Evolutionary conservation across 495 filamentous ascomycete species (phyloP).

Genomic region (Sporormia fimetaria): DNA sequence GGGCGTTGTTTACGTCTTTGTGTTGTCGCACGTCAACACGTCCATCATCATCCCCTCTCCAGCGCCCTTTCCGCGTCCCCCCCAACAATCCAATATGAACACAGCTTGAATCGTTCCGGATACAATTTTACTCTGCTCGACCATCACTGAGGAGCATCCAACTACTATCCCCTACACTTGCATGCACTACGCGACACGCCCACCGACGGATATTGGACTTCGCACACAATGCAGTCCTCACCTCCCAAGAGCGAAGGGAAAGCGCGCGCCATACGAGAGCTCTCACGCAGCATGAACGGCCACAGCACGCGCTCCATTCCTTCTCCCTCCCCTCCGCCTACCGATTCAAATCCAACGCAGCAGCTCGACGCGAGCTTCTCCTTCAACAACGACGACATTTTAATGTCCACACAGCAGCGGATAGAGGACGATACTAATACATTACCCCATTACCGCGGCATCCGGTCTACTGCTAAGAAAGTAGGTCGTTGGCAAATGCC

Average conservation of each 20-base stretch:
- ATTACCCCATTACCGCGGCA: slow-evolving; percentile 9
- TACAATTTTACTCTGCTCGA: slow-evolving; percentile 7
- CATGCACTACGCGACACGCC: slow-evolving; percentile 13
- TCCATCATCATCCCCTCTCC: slow-evolving; percentile 15
- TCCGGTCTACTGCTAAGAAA: slow-evolving; percentile 27
- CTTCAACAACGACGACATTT: slow-evolving; percentile 17
- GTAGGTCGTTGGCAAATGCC: slow-evolving; percentile 17
- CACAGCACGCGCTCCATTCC: slow-evolving; percentile 18
- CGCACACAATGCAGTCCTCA: slow-evolving; percentile 17
- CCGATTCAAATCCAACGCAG: slow-evolving; percentile 23
- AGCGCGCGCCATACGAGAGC: slow-evolving; percentile 20
- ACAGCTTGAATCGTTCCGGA: slow-evolving; percentile 8
- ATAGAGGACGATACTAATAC: slow-evolving; percentile 20
- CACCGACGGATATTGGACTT: too few species aligned
- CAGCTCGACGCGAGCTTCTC: slow-evolving; percentile 2
- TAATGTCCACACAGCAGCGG: slow-evolving; percentile 23
- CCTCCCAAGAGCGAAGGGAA: slow-evolving; percentile 22
- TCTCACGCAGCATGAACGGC: slow-evolving; percentile 18
- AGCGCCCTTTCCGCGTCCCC: slow-evolving; percentile 16
- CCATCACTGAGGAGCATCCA: slow-evolving; percentile 9
- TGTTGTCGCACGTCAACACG: slow-evolving; percentile 8
- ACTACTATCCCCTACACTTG: slow-evolving; percentile 16
- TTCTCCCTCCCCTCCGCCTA: slow-evolving; percentile 9
- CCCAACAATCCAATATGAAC: slow-evolving; percentile 6
- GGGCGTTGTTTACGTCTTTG: slow-evolving; percentile 14